Percentiles rank a stretch among this genome's conserved stretches.
Conservation (phyloP, 495 filamentous ascomycete genomes). For the Podospora pseudopauciseta region DNA sequence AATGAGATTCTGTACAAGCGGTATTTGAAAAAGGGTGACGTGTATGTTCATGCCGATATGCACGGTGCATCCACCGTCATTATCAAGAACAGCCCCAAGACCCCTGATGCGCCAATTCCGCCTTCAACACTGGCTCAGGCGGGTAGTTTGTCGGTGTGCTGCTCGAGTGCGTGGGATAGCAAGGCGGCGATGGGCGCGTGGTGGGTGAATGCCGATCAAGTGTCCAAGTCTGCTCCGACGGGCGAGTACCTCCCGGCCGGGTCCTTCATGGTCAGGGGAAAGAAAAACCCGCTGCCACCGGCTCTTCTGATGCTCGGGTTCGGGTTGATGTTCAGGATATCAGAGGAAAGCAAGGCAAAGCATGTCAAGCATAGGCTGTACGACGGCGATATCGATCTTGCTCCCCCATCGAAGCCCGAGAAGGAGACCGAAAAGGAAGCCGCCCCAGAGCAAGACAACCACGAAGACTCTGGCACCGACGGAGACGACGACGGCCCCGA, state of each 20-base stretch:
- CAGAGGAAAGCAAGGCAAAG: slow-evolving; percentile 76
- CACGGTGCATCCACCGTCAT: slow-evolving; percentile 78
- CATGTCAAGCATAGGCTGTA: slow-evolving; percentile 72
- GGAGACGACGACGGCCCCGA: slow-evolving; percentile 35
- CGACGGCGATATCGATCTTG: slow-evolving; percentile 29
- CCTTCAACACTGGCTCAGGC: slow-evolving; percentile 90
- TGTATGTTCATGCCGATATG: slow-evolving; percentile 88
- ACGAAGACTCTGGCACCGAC: slow-evolving; percentile 31
- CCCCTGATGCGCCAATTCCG: slow-evolving; percentile 77
- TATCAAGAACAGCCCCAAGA: slow-evolving; percentile 76
- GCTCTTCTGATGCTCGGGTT: slow-evolving; percentile 85
- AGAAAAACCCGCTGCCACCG: slow-evolving; percentile 87
- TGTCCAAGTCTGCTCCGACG: slow-evolving; percentile 71
- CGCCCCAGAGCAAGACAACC: slow-evolving; percentile 35
- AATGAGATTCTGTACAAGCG: slow-evolving; percentile 84
- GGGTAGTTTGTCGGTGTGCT: slow-evolving; percentile 74
- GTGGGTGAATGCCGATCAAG: slow-evolving; percentile 86
- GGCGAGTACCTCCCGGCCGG: slow-evolving; percentile 80
- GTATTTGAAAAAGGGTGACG: slow-evolving; percentile 81
- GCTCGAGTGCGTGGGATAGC: slow-evolving; percentile 88
- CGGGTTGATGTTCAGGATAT: slow-evolving; percentile 81
- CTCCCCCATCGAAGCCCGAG: slow-evolving; percentile 11
- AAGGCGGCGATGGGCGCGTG: slow-evolving; percentile 93
- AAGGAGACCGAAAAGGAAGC: slow-evolving; percentile 10
- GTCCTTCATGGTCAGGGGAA: slow-evolving; percentile 71